Percentiles rank a stretch among this genome's conserved stretches.
phyloP scores from a whole-genome alignment of 2,329 filamentous ascomycete species.

The Beauveria asiatica region DNA sequence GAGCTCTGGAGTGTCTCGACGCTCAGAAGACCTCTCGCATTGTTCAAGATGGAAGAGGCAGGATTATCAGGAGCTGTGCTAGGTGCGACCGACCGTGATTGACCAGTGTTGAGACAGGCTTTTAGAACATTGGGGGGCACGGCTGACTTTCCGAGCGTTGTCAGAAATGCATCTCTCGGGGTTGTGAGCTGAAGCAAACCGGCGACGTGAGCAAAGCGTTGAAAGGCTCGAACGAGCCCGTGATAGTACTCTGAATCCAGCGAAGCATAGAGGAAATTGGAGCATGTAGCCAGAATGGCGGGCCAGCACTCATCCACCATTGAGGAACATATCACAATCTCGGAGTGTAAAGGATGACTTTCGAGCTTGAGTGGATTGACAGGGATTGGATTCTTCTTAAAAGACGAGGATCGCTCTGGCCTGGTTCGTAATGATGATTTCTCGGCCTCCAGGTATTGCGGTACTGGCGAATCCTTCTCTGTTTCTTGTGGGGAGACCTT shows the following conservation, averaged over 20 bases:
- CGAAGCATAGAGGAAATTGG: conserved; percentile 86
- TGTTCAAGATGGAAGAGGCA: conserved; percentile 52
- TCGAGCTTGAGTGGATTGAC: conserved; percentile 74
- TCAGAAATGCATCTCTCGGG: conserved; percentile 88
- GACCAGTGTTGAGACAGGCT: conserved; percentile 45
- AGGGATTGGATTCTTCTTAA: conserved; percentile 68
- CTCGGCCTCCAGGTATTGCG: conserved; percentile 28
- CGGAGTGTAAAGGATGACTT: conserved; percentile 60
- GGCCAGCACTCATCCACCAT: conserved; percentile 94
- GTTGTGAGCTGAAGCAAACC: conserved; percentile 77
- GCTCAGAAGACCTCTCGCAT: conserved; percentile 63
- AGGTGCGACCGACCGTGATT: conserved; percentile 33
- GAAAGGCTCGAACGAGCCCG: conserved; percentile 80
- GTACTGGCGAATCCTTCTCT: conserved; percentile 34
- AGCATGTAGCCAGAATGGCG: conserved; percentile 86
- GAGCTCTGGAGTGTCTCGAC: conserved; percentile 61
- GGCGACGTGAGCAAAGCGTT: conserved; percentile 91
- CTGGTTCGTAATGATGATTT: conserved; percentile 24
- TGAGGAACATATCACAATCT: conserved; percentile 68
- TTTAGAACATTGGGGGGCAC: conserved; percentile 73
- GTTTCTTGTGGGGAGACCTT: conserved; percentile 35
- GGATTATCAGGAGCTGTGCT: conserved; percentile 39
- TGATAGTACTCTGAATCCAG: conserved; percentile 94
- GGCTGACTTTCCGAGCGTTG: conserved; percentile 85
- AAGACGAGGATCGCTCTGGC: conserved; percentile 55